Percentiles rank a stretch among this genome's conserved stretches.
Evolutionary conservation across 176 grass and related monocot genomes (phyloP).

Genomic region (Bromus sterilis): DNA sequence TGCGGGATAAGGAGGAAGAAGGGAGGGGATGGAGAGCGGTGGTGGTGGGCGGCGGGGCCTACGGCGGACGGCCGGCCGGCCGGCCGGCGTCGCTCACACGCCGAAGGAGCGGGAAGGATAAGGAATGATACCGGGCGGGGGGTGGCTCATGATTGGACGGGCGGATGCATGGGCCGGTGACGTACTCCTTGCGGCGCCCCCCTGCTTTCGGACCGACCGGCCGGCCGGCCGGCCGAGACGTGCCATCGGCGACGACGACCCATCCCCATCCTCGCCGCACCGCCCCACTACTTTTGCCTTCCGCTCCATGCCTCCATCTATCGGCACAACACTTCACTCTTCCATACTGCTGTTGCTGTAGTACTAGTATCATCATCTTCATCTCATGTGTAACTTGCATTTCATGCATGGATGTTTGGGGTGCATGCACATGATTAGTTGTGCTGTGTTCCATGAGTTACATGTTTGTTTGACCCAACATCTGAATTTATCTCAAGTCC

Average conservation of each 20-base stretch:
- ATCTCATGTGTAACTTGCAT: background rate
- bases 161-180: background rate
- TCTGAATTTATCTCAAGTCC: background rate
- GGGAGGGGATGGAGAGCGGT: background rate
- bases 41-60: constrained; percentile 33
- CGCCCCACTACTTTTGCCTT: constrained; percentile 18
- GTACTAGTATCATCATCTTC: no score
- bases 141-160: constrained; percentile 23
- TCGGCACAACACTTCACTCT: background rate
- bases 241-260: background rate
- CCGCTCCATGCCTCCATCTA: no score
- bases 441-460: background rate
- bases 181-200: background rate
- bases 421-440: background rate
- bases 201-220: constrained; percentile 22
- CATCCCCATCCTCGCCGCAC: constrained; percentile 34
- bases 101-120: background rate
- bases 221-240: background rate
- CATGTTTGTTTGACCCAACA: background rate
- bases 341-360: no score
- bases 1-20: background rate
- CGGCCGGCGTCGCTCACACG: background rate
- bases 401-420: background rate
- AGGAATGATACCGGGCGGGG: background rate
- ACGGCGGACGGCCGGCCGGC: background rate